phyloP scores from a whole-genome alignment of 768 basidiomycete species.

The Favolaschia claudopus region DNA sequence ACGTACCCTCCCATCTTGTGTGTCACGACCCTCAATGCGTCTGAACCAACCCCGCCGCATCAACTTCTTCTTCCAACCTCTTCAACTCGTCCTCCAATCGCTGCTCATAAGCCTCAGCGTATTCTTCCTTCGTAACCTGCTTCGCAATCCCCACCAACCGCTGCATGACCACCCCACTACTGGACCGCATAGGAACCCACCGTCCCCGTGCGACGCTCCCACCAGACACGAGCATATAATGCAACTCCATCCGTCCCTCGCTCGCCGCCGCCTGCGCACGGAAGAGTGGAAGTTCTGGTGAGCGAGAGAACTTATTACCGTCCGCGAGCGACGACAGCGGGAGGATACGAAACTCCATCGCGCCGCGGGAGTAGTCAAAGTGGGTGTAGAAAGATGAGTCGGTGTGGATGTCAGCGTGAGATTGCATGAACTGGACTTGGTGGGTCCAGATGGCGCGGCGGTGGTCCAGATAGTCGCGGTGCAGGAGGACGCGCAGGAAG shows the following conservation, averaged over 20 bases:
- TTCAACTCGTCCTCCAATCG: not conserved
- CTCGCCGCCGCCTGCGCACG: not conserved
- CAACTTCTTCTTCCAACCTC: not conserved
- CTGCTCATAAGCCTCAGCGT: not conserved
- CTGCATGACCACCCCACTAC: not conserved
- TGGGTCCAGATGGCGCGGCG: not conserved
- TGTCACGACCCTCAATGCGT: no score
- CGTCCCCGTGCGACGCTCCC: not conserved
- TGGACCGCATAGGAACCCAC: slow-evolving; percentile 4
- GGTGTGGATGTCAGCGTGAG: not conserved
- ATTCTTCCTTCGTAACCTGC: not conserved
- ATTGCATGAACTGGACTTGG: not conserved
- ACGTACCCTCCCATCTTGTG: no score
- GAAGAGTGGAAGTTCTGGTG: not conserved
- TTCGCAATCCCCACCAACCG: not conserved
- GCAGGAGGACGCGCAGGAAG: not conserved
- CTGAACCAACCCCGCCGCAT: not conserved
- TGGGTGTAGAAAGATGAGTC: not conserved
- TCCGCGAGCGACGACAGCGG: no score
- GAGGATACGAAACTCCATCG: not conserved
- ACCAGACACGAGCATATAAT: not conserved
- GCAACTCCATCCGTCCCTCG: slow-evolving; percentile 2
- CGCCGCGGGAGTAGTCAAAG: slow-evolving; percentile 1
- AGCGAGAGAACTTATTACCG: not conserved
- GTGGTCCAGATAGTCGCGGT: not conserved